Evolutionary conservation across 306 rosid genomes (phyloP), one percentile per base, ranked within the genome.

Genomic region (Corylus americana): DNA sequence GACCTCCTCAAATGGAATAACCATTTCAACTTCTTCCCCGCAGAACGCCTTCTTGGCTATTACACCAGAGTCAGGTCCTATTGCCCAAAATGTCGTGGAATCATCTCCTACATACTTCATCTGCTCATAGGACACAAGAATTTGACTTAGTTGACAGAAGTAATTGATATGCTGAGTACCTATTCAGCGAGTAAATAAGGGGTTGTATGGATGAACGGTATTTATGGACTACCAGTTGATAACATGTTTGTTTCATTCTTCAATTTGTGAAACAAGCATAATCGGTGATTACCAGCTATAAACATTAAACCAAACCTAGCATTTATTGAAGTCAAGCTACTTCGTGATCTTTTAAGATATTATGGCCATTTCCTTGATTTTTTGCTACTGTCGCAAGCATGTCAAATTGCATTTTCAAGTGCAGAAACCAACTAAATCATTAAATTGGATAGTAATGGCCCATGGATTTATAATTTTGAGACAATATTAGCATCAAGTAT

Each of bases 1-100:
- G 50, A 74, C 79, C 57, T 93, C 94, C 88, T 96, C 99, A 85
- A 96, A 96, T 73, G 99, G 99, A 87, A 96, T 93, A 73, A 89
- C 90, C 87, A 96, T 86, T 87, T 96, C 98, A 74, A 93, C 88
- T 82, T 96, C 99, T 68, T 85, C 85, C 57, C 97, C 99, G 58
- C 97, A 90, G 71, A 81, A 79, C 73, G 50, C 77, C 6, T 88
- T 91, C 81, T 89, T 91, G 20, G 98, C 98, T 71, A 91, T 89
- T 73, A 93, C 90, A 55, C 89, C 88, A 73, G 96, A 91, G 81
- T 89, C 90, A 0, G 91, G 86, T 83, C 99, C 99, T 82, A 93
- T 57, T 17, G 97, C 98, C 98, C 98, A 96, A 85, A 93, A 73
- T 73, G 89, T 85, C 22, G 90, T 93, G 37, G 99, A 96, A 87